These are phyloP conservation scores for Pseudogymnoascus sp. DNA, from an alignment of 2,329 filamentous ascomycete species.

Conservation along the genomic window DNA sequence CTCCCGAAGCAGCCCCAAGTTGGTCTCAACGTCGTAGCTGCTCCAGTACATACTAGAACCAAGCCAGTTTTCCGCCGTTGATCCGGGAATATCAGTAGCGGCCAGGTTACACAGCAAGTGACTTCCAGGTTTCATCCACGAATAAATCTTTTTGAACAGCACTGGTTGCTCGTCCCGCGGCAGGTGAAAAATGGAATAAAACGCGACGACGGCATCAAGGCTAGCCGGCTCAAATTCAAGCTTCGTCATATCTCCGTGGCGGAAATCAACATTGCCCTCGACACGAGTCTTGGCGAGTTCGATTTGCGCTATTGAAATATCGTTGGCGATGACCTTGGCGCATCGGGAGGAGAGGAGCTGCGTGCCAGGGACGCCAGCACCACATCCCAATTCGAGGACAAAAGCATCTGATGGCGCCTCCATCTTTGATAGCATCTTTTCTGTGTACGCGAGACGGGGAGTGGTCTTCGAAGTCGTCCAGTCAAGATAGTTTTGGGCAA, in stretches of 20 bases:
- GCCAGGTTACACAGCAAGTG: slow-evolving; percentile 32
- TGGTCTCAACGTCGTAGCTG: slow-evolving; percentile 9
- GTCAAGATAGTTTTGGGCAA: neutral
- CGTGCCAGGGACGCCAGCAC: slow-evolving; percentile 7
- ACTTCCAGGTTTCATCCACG: slow-evolving; percentile 36
- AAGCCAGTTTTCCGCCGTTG: slow-evolving; percentile 25
- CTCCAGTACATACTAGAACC: slow-evolving; percentile 17
- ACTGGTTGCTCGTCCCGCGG: slow-evolving; percentile 33
- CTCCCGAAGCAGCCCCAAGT: neutral
- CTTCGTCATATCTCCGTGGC: slow-evolving; percentile 34
- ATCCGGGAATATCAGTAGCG: slow-evolving; percentile 17
- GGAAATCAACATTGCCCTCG: slow-evolving; percentile 8
- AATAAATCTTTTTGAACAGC: slow-evolving; percentile 28
- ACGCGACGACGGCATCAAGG: slow-evolving; percentile 34
- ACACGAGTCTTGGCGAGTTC: slow-evolving; percentile 9
- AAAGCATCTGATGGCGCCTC: neutral
- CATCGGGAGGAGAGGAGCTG: slow-evolving; percentile 7
- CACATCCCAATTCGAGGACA: slow-evolving; percentile 3
- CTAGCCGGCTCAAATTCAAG: slow-evolving; percentile 26
- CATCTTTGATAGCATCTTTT: slow-evolving; percentile 11
- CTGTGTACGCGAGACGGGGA: slow-evolving; percentile 7
- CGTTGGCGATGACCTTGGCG: slow-evolving; percentile 9
- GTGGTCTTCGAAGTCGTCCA: slow-evolving; percentile 4
- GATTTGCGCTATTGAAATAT: slow-evolving; percentile 9
- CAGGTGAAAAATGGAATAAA: slow-evolving; percentile 38